Percentiles rank a stretch among this genome's conserved stretches.
Evolutionary conservation across 2,329 filamentous ascomycete species (phyloP).

Genomic region (Arthrobotrys iridis): DNA sequence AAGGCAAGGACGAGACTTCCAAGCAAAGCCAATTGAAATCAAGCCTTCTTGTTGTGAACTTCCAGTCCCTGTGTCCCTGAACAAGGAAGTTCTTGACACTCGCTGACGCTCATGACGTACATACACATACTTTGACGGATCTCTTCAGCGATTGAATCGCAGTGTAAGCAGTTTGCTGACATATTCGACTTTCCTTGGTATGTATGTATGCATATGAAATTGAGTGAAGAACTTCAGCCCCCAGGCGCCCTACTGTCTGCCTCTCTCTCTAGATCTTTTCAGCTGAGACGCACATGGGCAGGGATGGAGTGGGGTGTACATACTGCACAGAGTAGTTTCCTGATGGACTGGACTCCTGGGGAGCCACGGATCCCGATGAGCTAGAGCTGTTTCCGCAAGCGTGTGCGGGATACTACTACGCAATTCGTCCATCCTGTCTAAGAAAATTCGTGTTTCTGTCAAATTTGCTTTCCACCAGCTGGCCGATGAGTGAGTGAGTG

Average conservation of each 20-base stretch:
- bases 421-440: not conserved
- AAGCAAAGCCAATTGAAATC: constrained; percentile 49
- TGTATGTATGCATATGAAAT: too few relatives aligned
- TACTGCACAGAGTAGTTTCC: too few relatives aligned
- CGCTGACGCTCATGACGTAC: constrained; percentile 25
- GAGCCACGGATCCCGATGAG: not conserved
- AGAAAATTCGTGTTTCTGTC: not conserved
- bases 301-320: constrained; percentile 4
- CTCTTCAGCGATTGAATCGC: not conserved
- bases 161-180: too few relatives aligned
- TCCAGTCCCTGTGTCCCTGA: not conserved
- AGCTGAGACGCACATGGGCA: constrained; percentile 7
- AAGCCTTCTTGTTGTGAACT: constrained; percentile 23
- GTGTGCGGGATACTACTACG: not conserved
- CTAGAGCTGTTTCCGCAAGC: not conserved
- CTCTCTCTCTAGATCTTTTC: constrained; percentile 8
- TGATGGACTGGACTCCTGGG: not conserved
- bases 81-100: constrained; percentile 5
- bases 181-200: not conserved
- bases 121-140: not conserved
- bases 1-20: constrained; percentile 2
- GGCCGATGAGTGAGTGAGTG: not conserved
- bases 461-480: too few relatives aligned
- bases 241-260: constrained; percentile 35
- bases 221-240: too few relatives aligned